Evolutionary conservation across 192 early-diverging fungal genomes (phyloP).

Genomic region (Coemansia sp.): DNA sequence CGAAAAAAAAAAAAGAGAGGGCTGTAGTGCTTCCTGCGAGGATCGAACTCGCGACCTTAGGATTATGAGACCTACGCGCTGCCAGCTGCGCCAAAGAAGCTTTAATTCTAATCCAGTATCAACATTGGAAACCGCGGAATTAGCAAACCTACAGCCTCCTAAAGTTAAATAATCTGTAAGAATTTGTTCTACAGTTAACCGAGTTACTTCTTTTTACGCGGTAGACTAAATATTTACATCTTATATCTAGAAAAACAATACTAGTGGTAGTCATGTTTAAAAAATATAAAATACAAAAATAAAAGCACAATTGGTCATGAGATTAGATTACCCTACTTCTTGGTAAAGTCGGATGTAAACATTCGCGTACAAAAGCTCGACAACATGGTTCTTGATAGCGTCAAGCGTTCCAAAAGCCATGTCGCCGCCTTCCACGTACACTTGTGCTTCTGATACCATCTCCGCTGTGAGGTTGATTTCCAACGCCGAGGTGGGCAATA

Average conservation of each 20-base stretch:
- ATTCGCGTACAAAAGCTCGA: slow-evolving; percentile 39
- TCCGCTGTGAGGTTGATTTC: slow-evolving; percentile 22
- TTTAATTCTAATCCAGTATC: too few species aligned
- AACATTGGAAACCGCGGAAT: too few species aligned
- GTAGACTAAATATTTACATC: too few species aligned
- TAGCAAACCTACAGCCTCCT: too few species aligned
- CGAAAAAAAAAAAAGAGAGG: slow-evolving; percentile 9
- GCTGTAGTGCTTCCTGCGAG: slow-evolving; percentile 29
- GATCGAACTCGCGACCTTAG: slow-evolving; percentile 32
- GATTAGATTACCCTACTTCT: not conserved
- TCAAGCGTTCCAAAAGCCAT: slow-evolving; percentile 29
- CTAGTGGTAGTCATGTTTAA: too few species aligned
- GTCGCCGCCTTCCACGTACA: slow-evolving; percentile 16
- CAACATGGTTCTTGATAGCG: slow-evolving; percentile 20
- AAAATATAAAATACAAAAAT: too few species aligned
- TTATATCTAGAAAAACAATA: too few species aligned
- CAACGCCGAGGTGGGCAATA: slow-evolving; percentile 26
- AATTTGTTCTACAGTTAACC: too few species aligned
- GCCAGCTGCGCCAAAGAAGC: slow-evolving; percentile 35
- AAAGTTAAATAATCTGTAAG: too few species aligned
- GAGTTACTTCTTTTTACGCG: too few species aligned
- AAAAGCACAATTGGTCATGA: too few species aligned
- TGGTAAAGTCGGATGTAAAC: slow-evolving; percentile 32
- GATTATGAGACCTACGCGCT: slow-evolving; percentile 43
- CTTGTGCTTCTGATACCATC: slow-evolving; percentile 7